Evolutionary conservation across 176 grass and related monocot species (phyloP).

Genomic region (Musa beccarii): DNA sequence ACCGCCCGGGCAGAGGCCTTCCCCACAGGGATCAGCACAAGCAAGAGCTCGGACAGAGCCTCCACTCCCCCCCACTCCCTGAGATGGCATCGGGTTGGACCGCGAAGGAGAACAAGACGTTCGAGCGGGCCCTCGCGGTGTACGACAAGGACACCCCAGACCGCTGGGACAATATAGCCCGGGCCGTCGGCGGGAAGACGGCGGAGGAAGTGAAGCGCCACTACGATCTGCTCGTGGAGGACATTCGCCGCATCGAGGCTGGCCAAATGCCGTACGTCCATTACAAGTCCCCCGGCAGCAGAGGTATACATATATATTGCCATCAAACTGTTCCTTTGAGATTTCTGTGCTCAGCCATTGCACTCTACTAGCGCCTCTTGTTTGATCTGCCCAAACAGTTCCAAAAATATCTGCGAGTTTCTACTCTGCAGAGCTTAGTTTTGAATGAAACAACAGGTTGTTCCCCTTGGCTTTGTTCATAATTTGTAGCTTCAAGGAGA

Average conservation of each 20-base stretch:
- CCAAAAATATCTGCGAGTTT: too few relatives aligned
- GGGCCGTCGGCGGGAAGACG: constrained; percentile 55
- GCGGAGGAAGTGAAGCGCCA: constrained; percentile 71
- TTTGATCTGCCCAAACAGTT: too few relatives aligned
- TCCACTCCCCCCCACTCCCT: too few relatives aligned
- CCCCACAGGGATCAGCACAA: too few relatives aligned
- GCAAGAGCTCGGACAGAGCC: too few relatives aligned
- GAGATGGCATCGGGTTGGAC: constrained; percentile 41
- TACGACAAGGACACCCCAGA: constrained; percentile 65
- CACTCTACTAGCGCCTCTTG: too few relatives aligned
- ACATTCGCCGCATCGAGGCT: constrained; percentile 48
- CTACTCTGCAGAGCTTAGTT: too few relatives aligned
- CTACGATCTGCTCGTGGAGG: constrained; percentile 50
- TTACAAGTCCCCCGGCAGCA: constrained; percentile 33
- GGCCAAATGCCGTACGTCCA: constrained; percentile 22
- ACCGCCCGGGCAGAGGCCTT: too few relatives aligned
- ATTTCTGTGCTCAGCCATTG: too few relatives aligned
- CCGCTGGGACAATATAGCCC: constrained; percentile 81
- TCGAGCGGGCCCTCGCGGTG: constrained; percentile 63
- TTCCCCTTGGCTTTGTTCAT: too few relatives aligned
- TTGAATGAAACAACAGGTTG: too few relatives aligned
- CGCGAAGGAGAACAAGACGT: constrained; percentile 67
- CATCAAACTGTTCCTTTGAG: neutral
- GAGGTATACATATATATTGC: neutral
- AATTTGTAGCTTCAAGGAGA: too few relatives aligned